Base-by-base conservation (phyloP, 345 rosid species). In the Conringia planisiliqua region DNA sequence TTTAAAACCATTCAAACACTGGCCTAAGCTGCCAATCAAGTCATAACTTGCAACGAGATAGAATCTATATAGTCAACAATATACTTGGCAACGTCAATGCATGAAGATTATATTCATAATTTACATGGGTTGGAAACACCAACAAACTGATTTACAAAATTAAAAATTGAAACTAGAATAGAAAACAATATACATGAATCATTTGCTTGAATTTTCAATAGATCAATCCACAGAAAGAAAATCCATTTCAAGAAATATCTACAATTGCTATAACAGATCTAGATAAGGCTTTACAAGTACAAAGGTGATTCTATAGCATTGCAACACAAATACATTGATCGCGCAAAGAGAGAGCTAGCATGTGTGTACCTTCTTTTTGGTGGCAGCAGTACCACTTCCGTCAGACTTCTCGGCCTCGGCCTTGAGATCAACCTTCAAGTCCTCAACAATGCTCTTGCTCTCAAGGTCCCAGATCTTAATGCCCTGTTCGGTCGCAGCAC, bases 401-500 rank as follows among this genome's bases (percentile, higher is more conserved):
- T 86, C 96, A 0, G 90, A 70, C 64, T 83, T 89, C 85, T 92
- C 98, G 2, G 99, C 98, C 82, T 95, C 99, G 0, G 93, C 86
- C 84, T 90, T 95, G 62, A 95, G 90, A 73, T 95, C 98, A 30
- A 95, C 99, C 89, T 86, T 95, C 90, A 92, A 85, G 50, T 92
- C 99, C 80, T 92, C 99, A 1, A 92, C 97, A 77, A 95, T 79
- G 78, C 85, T 85, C 88, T 95, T 95, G 79, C 98, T 95, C 83
- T 95, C 98, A 1, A 95, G 83, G 86, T 95, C 99, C 99, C 99
- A 92, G 74, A 95, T 90, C 92, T 92, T 95, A 51, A 95, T 92
- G 47, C 99, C 92, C 20, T 82, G 75, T 74, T 92, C 99, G 0
- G 99, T 95, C 0, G 97, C 99, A 5, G 99, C 98, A 55, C 98